These are phyloP conservation scores for Serendipita vermifera DNA, from an alignment of 768 basidiomycete genomes.

Conservation along the genomic window DNA sequence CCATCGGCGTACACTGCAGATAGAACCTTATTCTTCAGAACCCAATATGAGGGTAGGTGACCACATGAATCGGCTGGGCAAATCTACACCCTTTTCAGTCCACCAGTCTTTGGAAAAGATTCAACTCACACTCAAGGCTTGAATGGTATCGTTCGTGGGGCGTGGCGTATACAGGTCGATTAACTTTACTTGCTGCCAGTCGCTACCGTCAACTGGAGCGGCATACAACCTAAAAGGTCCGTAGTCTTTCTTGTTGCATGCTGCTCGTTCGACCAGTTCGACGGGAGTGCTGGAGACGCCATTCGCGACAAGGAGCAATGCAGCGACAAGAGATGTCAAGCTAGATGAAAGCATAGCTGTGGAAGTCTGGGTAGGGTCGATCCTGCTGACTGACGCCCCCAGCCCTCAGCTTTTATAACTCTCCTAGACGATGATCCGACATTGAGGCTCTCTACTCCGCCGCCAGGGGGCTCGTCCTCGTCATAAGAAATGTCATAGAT, in stretches of 20 bases:
- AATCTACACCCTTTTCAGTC: neutral
- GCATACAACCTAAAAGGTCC: constrained; percentile 8
- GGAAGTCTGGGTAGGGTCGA: no score
- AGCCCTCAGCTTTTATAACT: no score
- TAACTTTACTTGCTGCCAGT: neutral
- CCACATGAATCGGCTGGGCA: neutral
- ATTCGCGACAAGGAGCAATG: neutral
- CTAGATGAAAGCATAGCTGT: no score
- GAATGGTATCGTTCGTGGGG: constrained; percentile 4
- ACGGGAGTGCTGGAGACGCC: neutral
- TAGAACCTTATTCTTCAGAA: neutral
- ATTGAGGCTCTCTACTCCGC: no score
- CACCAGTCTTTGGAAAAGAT: no score
- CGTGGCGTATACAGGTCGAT: constrained; percentile 5
- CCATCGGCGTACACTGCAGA: constrained; percentile 1
- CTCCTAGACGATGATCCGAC: no score
- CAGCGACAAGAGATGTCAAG: no score
- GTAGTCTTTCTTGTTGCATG: neutral
- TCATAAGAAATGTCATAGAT: no score
- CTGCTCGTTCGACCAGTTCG: neutral
- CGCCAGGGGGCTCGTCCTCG: no score
- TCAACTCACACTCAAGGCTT: neutral
- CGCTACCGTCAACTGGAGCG: neutral
- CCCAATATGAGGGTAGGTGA: neutral
- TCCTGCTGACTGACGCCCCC: no score